Percentiles rank a stretch among this genome's conserved stretches.
Evolutionary conservation across 192 early-diverging fungal genomes (phyloP).

Genomic region (Physocladia obscura): DNA sequence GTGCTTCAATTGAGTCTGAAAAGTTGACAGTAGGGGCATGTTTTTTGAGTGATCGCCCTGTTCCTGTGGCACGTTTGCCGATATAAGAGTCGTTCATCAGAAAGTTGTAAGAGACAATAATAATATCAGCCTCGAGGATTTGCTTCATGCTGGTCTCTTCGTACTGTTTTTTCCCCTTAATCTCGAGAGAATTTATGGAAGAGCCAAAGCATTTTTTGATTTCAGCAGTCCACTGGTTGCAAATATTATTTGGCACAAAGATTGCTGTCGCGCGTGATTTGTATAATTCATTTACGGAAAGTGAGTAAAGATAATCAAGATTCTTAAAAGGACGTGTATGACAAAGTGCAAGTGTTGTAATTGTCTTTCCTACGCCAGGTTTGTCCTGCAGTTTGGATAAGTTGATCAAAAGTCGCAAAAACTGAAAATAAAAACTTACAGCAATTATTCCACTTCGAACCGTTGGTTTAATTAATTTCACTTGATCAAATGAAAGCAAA

Average conservation of each 20-base stretch:
- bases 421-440: not conserved
- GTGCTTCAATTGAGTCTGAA: not conserved
- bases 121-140: not conserved
- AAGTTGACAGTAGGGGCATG: not conserved
- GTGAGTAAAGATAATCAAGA: conserved; percentile 5
- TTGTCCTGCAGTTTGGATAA: conserved; percentile 17
- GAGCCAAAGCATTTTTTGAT: conserved; percentile 25
- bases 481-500: not conserved
- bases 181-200: conserved; percentile 6
- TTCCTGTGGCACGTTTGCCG: not conserved
- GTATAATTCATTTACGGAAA: not conserved
- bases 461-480: not conserved
- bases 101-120: conserved; percentile 22
- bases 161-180: conserved; percentile 24
- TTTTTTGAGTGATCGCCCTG: not conserved
- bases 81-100: conserved; percentile 13
- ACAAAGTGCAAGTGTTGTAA: conserved; percentile 24
- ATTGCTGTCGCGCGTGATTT: conserved; percentile 6
- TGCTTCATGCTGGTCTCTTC: not conserved
- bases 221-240: conserved; percentile 19
- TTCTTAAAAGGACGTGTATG: conserved; percentile 5
- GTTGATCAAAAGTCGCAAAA: not conserved
- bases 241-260: conserved; percentile 15
- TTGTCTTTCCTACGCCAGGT: conserved; percentile 31
- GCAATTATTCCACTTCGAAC: conserved; percentile 27